phyloP scores from a whole-genome alignment of 2,329 filamentous ascomycete species.

The Massarina eburnea region DNA sequence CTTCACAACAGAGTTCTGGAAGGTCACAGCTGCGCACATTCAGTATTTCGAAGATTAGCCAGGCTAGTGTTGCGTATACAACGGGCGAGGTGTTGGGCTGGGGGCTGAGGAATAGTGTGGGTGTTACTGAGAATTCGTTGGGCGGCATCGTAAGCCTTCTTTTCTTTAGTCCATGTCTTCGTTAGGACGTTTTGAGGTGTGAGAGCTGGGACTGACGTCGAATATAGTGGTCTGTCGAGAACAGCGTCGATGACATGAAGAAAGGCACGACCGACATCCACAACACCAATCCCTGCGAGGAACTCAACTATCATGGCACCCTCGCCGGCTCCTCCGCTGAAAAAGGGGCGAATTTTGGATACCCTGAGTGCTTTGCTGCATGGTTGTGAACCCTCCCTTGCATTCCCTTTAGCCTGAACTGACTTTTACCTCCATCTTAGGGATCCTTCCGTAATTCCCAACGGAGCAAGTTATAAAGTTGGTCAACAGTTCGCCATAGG shows the following conservation, averaged over 20 bases:
- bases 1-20: slow-evolving; percentile 54
- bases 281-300: slow-evolving; percentile 65
- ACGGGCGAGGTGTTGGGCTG: slow-evolving; percentile 58
- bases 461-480: slow-evolving; percentile 44
- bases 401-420: too few species aligned
- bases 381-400: too few species aligned
- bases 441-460: slow-evolving; percentile 52
- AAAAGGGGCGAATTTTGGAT: slow-evolving; percentile 64
- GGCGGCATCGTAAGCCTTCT: slow-evolving; percentile 43
- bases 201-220: neutral
- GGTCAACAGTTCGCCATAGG: slow-evolving; percentile 51
- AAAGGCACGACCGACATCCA: slow-evolving; percentile 61
- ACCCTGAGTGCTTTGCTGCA: slow-evolving; percentile 66
- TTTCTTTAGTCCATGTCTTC: neutral
- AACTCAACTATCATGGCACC: slow-evolving; percentile 55
- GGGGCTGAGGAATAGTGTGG: slow-evolving; percentile 70
- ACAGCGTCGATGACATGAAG: slow-evolving; percentile 63
- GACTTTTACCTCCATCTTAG: too few species aligned
- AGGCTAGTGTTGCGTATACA: slow-evolving; percentile 42
- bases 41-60: slow-evolving; percentile 44
- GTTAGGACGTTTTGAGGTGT: neutral
- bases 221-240: slow-evolving; percentile 57
- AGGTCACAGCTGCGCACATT: slow-evolving; percentile 65
- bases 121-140: slow-evolving; percentile 59
- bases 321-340: slow-evolving; percentile 46